Base-by-base conservation (phyloP, 345 rosid species). In the Garcia nutans region DNA sequence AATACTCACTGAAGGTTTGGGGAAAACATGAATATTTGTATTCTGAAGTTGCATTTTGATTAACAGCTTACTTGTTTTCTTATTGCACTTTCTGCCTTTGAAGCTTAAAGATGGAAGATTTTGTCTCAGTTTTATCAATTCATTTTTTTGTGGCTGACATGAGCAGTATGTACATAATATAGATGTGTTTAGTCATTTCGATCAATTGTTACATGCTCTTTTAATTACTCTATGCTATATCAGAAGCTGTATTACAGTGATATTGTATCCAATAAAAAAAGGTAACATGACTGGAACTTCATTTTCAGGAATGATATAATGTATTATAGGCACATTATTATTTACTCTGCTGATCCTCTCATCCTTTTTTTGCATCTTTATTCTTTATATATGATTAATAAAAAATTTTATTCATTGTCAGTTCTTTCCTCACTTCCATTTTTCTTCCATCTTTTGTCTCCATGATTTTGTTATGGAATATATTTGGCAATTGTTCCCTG, bases 1-100 rank as follows among this genome's bases (percentile, higher is more conserved):
- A 74, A 83, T 86, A 59, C 91, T 88, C 45, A 79, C 77, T 0
- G 86, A 83, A 74, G 87, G 83, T 24, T 76, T 87, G 69, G 84
- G 78, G 26, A 24, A 64, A 17, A 22, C 58, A 10, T 71, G 59
- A 70, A 37, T 76, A 31, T 49, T 59, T 20, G 12, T 22, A 47
- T 65, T 10, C 55, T 13, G 42, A 50, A 44, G 45, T 16, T 16
- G 23, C 47, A 41, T 60, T 45, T 61, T 28, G 76, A 72, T 49
- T 23, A 5, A 26, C 23, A 10, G 11, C 13, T 26, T 10, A 3
- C 41, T 49, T 7, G 59, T 16, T 66, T 66, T 10, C 12, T n/a
- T 10, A 20, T 41, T 15, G 12, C 47, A 33, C 24, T 33, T 65
- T n/a, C 47, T 42, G 23, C 47, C 8, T 13, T 15, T 5, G 5